Base-by-base conservation (phyloP, 768 basidiomycete genomes). In the Gloeophyllum trabeum region DNA sequence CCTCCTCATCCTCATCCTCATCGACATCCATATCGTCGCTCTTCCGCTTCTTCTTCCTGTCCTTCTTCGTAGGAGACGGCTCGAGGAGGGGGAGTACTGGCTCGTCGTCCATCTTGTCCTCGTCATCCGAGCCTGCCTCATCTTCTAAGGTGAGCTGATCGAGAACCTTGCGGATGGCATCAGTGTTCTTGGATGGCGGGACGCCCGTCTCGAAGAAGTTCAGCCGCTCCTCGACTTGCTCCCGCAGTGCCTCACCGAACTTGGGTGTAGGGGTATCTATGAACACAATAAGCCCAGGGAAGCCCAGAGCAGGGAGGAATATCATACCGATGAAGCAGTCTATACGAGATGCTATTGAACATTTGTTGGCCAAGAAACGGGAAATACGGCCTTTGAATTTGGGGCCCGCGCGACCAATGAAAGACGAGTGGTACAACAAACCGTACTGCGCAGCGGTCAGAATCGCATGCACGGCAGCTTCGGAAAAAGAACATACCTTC, bases 301-400 rank as follows among this genome's bases (percentile, higher is more conserved):
- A 16, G 21, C 10, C 42, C 25, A 35, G 23, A 26, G 20, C 6
- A 4, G 30, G 16, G 22, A 19, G 7, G 40, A 37, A 23, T 22
- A 19, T 19, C 74, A 42, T 51, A 85, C 88, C 88, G 2, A 82
- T 70, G 57, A 86, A 98, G 61, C 92, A 97, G 59, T 98, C 94
- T 62, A 98, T 97, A 42, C 94, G 75, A 13, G 90, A 87, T 2
- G 94, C 94, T 51, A 98, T 97, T 43, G 92, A 93, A 57, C 90
- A 92, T 64, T 98, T 98, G 74, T 98, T 98, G 28, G 94, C 94
- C 5, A 98, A 71, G 76, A 97, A 98, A n/a, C 94, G 82, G 3
- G 93, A 96, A 57, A 97, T 97, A 43, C 94, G 83, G 6, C 94
- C 94, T 70, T 97, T 98, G 71, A 87, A 79, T 62, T 92, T 94